A percentile compares a stretch with the other conserved stretches of the same genome.
These are phyloP conservation scores for Ophiostoma triangulosporum DNA, from an alignment of 2,329 filamentous ascomycete genomes.

Conservation along the genomic window DNA sequence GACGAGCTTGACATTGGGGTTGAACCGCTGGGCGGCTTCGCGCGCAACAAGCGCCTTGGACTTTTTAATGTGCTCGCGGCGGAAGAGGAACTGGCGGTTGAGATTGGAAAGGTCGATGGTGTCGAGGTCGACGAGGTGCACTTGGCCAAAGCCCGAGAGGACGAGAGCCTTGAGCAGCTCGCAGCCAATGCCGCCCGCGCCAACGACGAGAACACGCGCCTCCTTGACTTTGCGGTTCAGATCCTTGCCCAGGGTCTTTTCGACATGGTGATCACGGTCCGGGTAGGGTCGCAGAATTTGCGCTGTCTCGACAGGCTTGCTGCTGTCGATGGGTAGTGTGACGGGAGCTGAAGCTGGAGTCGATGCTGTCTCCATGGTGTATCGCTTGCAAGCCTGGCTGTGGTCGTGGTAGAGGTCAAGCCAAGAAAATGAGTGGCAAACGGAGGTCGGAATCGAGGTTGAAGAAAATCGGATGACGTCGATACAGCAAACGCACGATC, in stretches of 20 bases:
- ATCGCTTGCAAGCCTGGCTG: not conserved
- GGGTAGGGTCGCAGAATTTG: not conserved
- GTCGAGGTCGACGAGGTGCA: conserved; percentile 92
- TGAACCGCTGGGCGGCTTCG: conserved; percentile 81
- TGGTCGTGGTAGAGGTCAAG: too few relatives aligned
- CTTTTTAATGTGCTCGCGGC: conserved; percentile 95
- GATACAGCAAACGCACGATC: not conserved
- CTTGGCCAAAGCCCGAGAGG: conserved; percentile 78
- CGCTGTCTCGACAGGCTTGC: not conserved
- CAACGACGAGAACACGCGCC: conserved; percentile 77
- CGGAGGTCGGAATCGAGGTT: not conserved
- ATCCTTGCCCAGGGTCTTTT: not conserved
- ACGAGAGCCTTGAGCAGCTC: conserved; percentile 95
- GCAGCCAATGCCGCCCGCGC: conserved; percentile 93
- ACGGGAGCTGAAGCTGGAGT: not conserved
- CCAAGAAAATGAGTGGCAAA: not conserved
- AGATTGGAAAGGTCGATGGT: conserved; percentile 97
- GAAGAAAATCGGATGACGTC: not conserved
- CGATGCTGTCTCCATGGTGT: not conserved
- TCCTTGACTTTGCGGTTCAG: conserved; percentile 1
- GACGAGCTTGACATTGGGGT: conserved; percentile 72
- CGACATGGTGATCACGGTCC: not conserved
- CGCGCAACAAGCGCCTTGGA: conserved; percentile 66
- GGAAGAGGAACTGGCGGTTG: conserved; percentile 94
- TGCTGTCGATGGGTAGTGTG: not conserved